Evolutionary conservation across 2,329 filamentous ascomycete species (phyloP), one percentile per base, ranked within the genome.

Genomic region (Torrubiella hemipterigena): DNA sequence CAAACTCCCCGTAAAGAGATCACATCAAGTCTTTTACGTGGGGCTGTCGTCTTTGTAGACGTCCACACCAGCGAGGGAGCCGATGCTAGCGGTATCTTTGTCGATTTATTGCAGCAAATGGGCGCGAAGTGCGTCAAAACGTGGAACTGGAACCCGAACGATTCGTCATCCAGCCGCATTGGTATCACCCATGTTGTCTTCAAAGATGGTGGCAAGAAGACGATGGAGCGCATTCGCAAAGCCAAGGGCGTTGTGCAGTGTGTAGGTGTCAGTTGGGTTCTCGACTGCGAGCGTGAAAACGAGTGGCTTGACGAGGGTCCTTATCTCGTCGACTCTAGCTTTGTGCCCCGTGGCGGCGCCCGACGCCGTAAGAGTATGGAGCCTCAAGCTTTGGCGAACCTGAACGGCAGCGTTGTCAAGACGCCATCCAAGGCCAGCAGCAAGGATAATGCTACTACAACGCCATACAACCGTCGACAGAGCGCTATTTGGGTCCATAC

Each of bases 141-240:
- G 11, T 91, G 84, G 84, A 61, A 63, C 27, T 87, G 81, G 78
- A 79, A 78, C 46, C 73, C 74, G 6, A 46, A 45, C 21, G 60
- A 65, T 11, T 45, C 48, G 6, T 51, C 54, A 11, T 50, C 53
- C 25, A 50, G 51, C 29, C 80, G 75, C 49, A 61, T 84, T 36
- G 81, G 78, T 5, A 83, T 93, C 44, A 93, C 85, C 0, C 86
- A 94, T 48, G 81, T 94, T 7, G 74, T 94, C 6, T 94, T 77
- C 63, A 94, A 93, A 52, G 86, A 93, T 47, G 86, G 86, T 27
- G 77, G 77, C 25, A 77, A 79, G 47, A 67, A 78, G 17, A 93
- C 85, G 1, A 56, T 94, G 41, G 79, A 93, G 49, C 93, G 86
- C 55, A 79, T 89, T 6, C 67, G 75, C 35, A 70, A 79, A 44